A percentile compares a stretch with the other conserved stretches of the same genome.
Evolutionary conservation across 805 yeast genomes (phyloP).

Genomic region (Pichia thaimueangensis): DNA sequence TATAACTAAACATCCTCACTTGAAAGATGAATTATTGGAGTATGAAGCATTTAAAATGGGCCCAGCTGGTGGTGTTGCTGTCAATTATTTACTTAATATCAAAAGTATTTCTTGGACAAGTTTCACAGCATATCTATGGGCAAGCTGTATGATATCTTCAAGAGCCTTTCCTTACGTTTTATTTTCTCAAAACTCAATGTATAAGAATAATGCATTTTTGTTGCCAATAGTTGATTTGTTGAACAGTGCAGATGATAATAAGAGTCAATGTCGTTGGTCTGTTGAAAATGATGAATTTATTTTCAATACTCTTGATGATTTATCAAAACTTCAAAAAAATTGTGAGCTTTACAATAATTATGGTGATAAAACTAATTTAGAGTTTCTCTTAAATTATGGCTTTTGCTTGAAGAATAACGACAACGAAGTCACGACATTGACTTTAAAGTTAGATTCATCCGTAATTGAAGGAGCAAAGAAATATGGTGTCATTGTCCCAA

Average conservation of each 20-base stretch:
- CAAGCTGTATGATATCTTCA: slow-evolving; percentile 60
- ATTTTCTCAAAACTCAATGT: slow-evolving; percentile 28
- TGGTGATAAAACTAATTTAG: slow-evolving; percentile 65
- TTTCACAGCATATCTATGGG: slow-evolving; percentile 71
- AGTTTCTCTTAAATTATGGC: slow-evolving; percentile 70
- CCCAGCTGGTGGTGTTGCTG: slow-evolving; percentile 15
- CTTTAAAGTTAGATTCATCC: slow-evolving; percentile 46
- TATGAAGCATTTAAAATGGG: slow-evolving; percentile 21
- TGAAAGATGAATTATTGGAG: slow-evolving; percentile 19
- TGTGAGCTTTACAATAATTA: slow-evolving; percentile 74
- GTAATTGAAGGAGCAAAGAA: slow-evolving; percentile 23
- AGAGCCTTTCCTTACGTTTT: slow-evolving; percentile 76
- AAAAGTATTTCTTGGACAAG: slow-evolving; percentile 46
- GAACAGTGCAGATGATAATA: slow-evolving; percentile 56
- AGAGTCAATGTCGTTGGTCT: slow-evolving; percentile 55
- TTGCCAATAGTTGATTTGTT: slow-evolving; percentile 74
- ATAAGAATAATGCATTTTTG: slow-evolving; percentile 50
- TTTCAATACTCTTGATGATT: slow-evolving; percentile 36
- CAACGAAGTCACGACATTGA: slow-evolving; percentile 52
- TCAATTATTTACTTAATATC: slow-evolving; percentile 13
- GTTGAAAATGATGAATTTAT: slow-evolving; percentile 21
- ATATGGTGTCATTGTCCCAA: slow-evolving; percentile 37
- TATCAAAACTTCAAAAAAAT: slow-evolving; percentile 30
- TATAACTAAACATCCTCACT: slow-evolving; percentile 11
- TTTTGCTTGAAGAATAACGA: slow-evolving; percentile 50